Evolutionary conservation across 495 filamentous ascomycete species (phyloP), one percentile per base, ranked within the genome.

Genomic region (Penicillium tannophilum): DNA sequence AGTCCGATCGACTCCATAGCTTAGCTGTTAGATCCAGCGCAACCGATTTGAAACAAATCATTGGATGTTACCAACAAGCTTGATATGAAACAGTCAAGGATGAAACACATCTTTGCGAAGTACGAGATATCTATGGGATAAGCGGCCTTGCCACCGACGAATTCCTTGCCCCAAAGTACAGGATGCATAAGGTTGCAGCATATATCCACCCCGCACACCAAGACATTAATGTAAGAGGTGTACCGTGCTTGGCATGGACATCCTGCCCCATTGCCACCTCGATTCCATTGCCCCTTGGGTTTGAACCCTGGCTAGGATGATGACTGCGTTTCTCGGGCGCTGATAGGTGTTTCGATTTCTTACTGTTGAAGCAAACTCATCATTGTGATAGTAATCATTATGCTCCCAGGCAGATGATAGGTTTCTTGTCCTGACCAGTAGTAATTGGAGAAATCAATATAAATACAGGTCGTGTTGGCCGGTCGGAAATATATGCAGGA

Each of bases 111-210:
- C 39, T 16, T 41, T 8, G 14, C 39, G 39, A 41, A 41, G 6
- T 50, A 50, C 47, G 47, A 33, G 30, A 50, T 50, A 50, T 2
- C 20, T 23, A 23, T 31, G 8, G 26, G 10, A 17, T 14, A 14
- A 17, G 14, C 10, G 26, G 20, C 26, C 52, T 43, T 31, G 26
- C 26, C 26, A 49, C 26, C 0, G 3, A 41, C 4, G 16, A 14
- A 41, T 17, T 41, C n/a, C 14, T 41, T 4, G 14, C 39, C 16
- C 39, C 16, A 36, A 9, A 19, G 35, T 11, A 20, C 36, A 54
- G 52, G 52, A 54, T 54, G 35, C 52, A 54, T 54, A 54, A 54
- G 36, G 52, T 42, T 52, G 50, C 50, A 52, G 50, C 50, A 52
- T 52, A 52, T 36, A 33, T 16, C 19, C 49, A 31, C 49, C 33